These are phyloP conservation scores for Yarrowia hollandica DNA, from an alignment of 805 yeast species.

Conservation along the genomic window DNA sequence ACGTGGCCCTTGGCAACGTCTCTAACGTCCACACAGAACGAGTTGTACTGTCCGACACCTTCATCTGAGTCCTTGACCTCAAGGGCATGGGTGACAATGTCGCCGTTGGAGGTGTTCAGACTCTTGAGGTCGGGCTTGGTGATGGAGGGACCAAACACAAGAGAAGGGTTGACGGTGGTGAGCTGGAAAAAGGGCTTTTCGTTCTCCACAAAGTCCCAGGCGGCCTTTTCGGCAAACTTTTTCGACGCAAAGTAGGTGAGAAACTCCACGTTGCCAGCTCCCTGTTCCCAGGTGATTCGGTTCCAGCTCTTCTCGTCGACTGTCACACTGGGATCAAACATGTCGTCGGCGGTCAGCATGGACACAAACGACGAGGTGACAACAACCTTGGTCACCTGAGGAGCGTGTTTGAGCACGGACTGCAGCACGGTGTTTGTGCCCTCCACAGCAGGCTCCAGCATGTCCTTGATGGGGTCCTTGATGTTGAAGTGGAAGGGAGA, in stretches of 20 bases:
- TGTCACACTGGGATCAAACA: constrained; percentile 33
- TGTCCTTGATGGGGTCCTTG: constrained; percentile 46
- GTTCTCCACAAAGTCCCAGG: constrained; percentile 50
- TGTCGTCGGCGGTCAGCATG: constrained; percentile 37
- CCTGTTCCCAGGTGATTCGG: constrained; percentile 40
- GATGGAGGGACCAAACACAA: constrained; percentile 41
- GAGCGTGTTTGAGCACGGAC: constrained; percentile 43
- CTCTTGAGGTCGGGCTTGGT: constrained; percentile 36
- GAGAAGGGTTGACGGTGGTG: constrained; percentile 40
- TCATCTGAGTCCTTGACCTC: background rate
- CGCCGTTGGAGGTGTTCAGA: constrained; percentile 42
- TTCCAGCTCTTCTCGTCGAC: constrained; percentile 45
- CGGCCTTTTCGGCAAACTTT: constrained; percentile 56
- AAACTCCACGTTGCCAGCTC: constrained; percentile 2
- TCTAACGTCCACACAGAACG: constrained; percentile 51
- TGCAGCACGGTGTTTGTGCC: constrained; percentile 50
- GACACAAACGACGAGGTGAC: constrained; percentile 56
- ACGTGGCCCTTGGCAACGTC: constrained; percentile 63
- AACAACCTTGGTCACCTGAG: constrained; percentile 45
- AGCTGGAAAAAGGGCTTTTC: constrained; percentile 37
- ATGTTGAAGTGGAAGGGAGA: constrained; percentile 43
- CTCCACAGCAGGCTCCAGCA: constrained; percentile 50
- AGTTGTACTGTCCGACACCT: constrained; percentile 32
- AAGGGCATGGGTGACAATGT: constrained; percentile 13
- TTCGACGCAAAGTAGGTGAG: constrained; percentile 47